Base-by-base conservation (phyloP, 2,329 filamentous ascomycete genomes). In the Microdochium trichocladiopsis region DNA sequence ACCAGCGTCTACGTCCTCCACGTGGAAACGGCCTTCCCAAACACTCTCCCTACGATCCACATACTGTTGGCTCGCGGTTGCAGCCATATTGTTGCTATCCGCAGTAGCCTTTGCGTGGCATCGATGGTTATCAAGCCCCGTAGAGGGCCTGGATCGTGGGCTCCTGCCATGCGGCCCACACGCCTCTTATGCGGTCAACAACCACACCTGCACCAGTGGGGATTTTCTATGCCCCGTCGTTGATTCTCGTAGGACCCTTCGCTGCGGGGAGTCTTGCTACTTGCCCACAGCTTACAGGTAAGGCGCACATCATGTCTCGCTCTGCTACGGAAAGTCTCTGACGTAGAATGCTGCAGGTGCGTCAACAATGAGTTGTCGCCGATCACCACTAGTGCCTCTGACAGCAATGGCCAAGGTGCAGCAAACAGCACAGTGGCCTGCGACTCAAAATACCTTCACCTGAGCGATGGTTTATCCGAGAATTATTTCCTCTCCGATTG, bases 401-500 rank as follows among this genome's bases (percentile, higher is more conserved):
- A 11, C 9, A 41, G 48, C 47, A 53, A 53, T 9, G 22, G 47
- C 24, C 53, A 50, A 23, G 45, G 33, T 10, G 43, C 48, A 23
- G 50, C 49, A 16, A 49, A 33, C 12, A 33, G 37, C 22, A 51
- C 16, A 21, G 52, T 52, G 21, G 22, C 54, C 16, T 63, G 58
- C 48, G 43, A 52, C 16, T 22, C 56, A 9, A 58, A 48, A 21
- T 62, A 60, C 49, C 52, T 65, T 9, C 64, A 69, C 22, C 67
- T 83, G 2, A 76, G 71, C 28, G 80, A 83, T 56, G 73, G 76
- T 1, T 82, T 82, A 0, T 84, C 85, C 54, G 72, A 81, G 37
- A 85, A 86, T 59, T 84, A 81, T 65, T 84, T 87, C 66, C 81
- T 83, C 57, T 84, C 81, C 0, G 82, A 86, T 60, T 86, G 82